Evolutionary conservation across 2,329 filamentous ascomycete genomes (phyloP).

Genomic region (Trichoderma sp.): DNA sequence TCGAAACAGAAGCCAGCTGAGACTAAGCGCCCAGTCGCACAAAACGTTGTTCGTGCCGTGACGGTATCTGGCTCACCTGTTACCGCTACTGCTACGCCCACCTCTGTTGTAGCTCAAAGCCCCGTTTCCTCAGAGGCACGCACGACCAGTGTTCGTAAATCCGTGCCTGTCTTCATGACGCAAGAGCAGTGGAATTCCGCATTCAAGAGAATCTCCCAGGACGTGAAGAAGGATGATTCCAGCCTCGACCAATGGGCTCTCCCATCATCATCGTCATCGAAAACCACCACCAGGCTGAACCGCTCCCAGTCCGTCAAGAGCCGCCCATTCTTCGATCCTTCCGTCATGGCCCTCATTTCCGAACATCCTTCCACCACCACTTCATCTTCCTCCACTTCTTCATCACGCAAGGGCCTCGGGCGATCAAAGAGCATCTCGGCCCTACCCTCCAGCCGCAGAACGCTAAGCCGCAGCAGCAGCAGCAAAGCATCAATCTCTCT

Average conservation of each 20-base stretch:
- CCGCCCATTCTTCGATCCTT: constrained; percentile 23
- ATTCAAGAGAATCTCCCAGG: constrained; percentile 8
- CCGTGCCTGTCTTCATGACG: constrained; percentile 24
- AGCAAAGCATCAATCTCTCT: neutral
- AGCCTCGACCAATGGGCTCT: neutral
- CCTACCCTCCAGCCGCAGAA: constrained; percentile 10
- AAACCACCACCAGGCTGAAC: neutral
- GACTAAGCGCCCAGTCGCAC: constrained; percentile 1
- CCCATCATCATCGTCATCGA: neutral
- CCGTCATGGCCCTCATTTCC: constrained; percentile 25
- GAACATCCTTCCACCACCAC: constrained; percentile 5
- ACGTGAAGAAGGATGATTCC: neutral
- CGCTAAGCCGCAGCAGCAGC: neutral
- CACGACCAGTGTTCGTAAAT: neutral
- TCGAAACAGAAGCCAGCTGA: constrained; percentile 1
- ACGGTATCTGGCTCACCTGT: neutral
- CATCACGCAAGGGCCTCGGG: neutral
- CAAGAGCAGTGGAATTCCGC: constrained; percentile 26
- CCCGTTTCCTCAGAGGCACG: neutral
- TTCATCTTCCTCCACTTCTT: neutral
- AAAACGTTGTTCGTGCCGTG: neutral
- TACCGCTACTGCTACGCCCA: neutral
- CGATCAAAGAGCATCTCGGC: constrained; percentile 24
- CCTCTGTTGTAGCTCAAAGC: neutral
- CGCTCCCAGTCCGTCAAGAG: constrained; percentile 20